Base-by-base conservation (phyloP, 805 yeast species). In the Isabelozyma pseudorhagii region DNA sequence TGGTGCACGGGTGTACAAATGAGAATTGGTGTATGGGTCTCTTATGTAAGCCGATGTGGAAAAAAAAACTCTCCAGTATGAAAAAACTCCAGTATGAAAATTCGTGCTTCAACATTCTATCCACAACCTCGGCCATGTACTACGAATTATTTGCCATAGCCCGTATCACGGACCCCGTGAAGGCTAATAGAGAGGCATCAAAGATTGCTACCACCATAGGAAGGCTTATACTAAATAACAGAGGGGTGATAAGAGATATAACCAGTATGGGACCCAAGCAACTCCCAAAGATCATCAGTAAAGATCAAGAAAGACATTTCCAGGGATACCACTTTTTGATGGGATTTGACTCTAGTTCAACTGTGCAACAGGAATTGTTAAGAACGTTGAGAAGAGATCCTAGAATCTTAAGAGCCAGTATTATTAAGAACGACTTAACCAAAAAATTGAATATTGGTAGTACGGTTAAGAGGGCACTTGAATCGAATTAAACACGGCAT, bases 71-170 rank as follows among this genome's bases (percentile, higher is more conserved):
- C 38, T n/a, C 14, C 38, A n/a, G 13, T 34, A 13, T 34, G 14
- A 38, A 38, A 38, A 38, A 14, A 4, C 40, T 8, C 18, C 18
- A 38, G 17, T 38, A 38, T 15, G 18, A 38, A 38, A 38, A 38
- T 8, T 14, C 5, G 40, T 10, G 36, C 36, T 31, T 8, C 5
- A 10, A 31, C 36, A 31, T 10, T 31, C 36, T 8, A 31, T 10
- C n/a, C 36, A 10, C 14, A n/a, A 41, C 14, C 42, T 6, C 5
- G 13, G 46, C 21, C 31, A 92, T 92, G 98, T 80, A 89, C 50
- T 92, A 92, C 75, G 97, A 92, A 75, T 74, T 93, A 41, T 81
- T 90, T 53, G 96, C 96, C 42, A 87, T 91, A 53, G 91, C 96
- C 7, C 89, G 97, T 72, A 85, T 85, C 31, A 67, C 83, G 8